Conservation (phyloP, 2,329 filamentous ascomycete genomes). For the Fusarium scirpi region DNA sequence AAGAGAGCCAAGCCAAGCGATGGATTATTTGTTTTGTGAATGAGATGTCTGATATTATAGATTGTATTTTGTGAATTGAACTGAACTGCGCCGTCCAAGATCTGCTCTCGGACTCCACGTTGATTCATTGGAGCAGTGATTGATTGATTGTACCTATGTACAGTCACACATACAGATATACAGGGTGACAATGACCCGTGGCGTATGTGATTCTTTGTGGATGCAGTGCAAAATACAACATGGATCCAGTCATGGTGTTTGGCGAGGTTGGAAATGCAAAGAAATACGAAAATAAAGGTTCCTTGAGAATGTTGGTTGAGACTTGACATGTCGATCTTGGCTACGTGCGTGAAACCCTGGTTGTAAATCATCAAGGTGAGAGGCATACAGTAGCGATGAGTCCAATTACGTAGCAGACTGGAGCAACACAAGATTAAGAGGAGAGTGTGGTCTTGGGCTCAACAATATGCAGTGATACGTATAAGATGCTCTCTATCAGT, state of each 20-base stretch:
- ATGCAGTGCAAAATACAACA: conserved; percentile 5
- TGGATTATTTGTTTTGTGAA: conserved; percentile 5
- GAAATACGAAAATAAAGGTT: conserved; percentile 28
- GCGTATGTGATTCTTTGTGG: background rate
- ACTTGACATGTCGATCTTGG: conserved; percentile 18
- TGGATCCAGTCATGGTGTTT: background rate
- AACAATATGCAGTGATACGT: background rate
- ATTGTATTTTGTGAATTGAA: background rate
- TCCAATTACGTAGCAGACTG: background rate
- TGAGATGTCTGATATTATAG: background rate
- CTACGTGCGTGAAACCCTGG: conserved; percentile 22
- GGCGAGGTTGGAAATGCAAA: background rate
- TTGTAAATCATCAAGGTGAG: conserved; percentile 20
- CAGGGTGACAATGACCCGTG: background rate
- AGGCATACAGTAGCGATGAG: background rate
- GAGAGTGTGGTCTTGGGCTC: background rate
- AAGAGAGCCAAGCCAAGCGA: background rate
- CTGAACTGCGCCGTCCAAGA: background rate
- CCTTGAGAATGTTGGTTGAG: conserved; percentile 9
- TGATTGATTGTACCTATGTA: background rate
- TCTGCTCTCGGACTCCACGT: conserved; percentile 2
- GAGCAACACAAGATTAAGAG: background rate
- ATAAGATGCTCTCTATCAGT: background rate
- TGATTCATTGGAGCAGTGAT: conserved; percentile 6
- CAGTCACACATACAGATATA: background rate